A percentile compares a stretch with the other conserved stretches of the same genome.
Conservation (phyloP, 2,329 filamentous ascomycete genomes). For the Fusarium virguliforme region DNA sequence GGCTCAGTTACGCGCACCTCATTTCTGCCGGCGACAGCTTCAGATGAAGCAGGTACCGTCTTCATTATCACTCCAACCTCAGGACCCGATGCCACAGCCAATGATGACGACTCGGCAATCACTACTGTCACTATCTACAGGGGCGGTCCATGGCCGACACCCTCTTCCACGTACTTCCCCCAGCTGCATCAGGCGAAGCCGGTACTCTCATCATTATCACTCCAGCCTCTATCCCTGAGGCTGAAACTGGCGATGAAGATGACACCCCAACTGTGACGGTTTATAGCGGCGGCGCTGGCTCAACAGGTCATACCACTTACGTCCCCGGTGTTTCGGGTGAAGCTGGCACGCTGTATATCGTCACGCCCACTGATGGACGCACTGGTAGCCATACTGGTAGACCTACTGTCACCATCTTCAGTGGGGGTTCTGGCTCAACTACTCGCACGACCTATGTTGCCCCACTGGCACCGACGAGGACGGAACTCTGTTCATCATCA, state of each 20-base stretch:
- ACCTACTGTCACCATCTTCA: constrained; percentile 24
- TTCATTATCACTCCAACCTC: constrained; percentile 23
- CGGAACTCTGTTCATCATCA: constrained; percentile 32
- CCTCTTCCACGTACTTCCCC: neutral
- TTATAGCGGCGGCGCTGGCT: neutral
- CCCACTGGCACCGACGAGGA: neutral
- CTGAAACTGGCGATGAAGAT: neutral
- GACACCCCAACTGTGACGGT: neutral
- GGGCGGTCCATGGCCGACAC: neutral
- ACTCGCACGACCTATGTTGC: constrained; percentile 3
- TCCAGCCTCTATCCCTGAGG: neutral
- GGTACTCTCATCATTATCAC: constrained; percentile 4
- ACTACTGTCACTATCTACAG: constrained; percentile 28
- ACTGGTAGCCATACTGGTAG: neutral
- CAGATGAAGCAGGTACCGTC: constrained; percentile 12
- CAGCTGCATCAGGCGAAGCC: neutral
- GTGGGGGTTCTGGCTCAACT: neutral
- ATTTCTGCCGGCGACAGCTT: constrained; percentile 15
- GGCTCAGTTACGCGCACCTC: constrained; percentile 7
- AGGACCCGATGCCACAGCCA: neutral
- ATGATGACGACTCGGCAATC: neutral
- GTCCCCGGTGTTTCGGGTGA: constrained; percentile 11
- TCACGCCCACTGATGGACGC: neutral
- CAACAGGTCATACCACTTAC: constrained; percentile 1
- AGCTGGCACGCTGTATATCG: constrained; percentile 14